These are phyloP conservation scores for Conoideocrella luteorostrata DNA, from an alignment of 2,329 filamentous ascomycete genomes.

Conservation along the genomic window DNA sequence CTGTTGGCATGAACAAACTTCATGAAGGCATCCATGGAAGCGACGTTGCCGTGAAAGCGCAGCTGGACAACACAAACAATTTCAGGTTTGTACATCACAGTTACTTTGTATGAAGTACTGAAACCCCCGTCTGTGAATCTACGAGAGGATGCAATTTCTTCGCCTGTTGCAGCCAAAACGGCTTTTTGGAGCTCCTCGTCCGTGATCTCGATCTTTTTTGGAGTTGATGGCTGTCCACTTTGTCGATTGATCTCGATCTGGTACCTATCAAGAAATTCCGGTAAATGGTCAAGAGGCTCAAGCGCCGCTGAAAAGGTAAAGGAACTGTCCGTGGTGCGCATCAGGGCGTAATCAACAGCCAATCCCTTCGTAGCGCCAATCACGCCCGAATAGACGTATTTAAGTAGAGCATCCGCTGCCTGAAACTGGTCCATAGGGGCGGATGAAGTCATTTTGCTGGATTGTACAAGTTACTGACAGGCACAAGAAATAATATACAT, in stretches of 20 bases:
- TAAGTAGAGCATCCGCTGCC: constrained; percentile 6
- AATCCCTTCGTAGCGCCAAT: constrained; percentile 13
- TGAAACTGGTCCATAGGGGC: constrained; percentile 7
- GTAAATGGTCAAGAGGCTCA: constrained; percentile 11
- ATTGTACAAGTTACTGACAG: too few species aligned
- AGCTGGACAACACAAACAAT: constrained; percentile 12
- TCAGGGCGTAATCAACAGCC: constrained; percentile 11
- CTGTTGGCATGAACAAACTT: constrained; percentile 5
- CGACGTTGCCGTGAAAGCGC: constrained; percentile 13
- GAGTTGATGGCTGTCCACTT: constrained; percentile 10
- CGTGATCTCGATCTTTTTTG: constrained; percentile 11
- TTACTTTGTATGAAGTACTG: constrained; percentile 14
- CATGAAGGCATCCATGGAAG: constrained; percentile 14
- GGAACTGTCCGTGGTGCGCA: constrained; percentile 9
- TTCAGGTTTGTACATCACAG: constrained; percentile 3
- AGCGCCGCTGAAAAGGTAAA: constrained; percentile 14
- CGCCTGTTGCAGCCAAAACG: constrained; percentile 10
- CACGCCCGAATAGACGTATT: constrained; percentile 12
- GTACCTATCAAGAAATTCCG: constrained; percentile 12
- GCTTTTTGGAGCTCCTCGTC: constrained; percentile 10
- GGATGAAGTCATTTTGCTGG: too few species aligned
- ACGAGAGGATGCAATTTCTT: constrained; percentile 9
- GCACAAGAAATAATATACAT: too few species aligned
- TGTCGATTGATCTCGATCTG: constrained; percentile 12
- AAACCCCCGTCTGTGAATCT: constrained; percentile 11